Evolutionary conservation across 2,329 filamentous ascomycete genomes (phyloP).

Genomic region (Metarhizium brunneum): DNA sequence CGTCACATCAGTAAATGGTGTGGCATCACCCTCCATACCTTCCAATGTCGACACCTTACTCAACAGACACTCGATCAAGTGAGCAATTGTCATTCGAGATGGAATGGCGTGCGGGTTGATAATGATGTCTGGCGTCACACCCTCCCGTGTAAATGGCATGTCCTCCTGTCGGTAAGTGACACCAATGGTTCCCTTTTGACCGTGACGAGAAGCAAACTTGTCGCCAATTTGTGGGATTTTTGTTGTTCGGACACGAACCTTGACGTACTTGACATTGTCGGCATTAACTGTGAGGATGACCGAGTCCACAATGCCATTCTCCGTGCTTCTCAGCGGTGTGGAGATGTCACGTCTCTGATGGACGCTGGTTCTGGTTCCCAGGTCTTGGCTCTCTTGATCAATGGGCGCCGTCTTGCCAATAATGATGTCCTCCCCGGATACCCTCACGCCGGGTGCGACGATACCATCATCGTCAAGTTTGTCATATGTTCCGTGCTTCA

Average conservation of each 20-base stretch:
- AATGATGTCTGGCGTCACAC: conserved; percentile 88
- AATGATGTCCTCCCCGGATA: conserved; percentile 96
- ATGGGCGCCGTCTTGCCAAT: conserved; percentile 98
- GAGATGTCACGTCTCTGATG: conserved; percentile 95
- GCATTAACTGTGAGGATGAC: conserved; percentile 91
- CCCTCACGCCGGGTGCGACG: conserved; percentile 84
- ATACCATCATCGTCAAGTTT: conserved; percentile 97
- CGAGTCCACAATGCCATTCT: conserved; percentile 92
- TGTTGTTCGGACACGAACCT: conserved; percentile 92
- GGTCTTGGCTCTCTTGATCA: conserved; percentile 82
- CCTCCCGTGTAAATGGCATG: conserved; percentile 94
- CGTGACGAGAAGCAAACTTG: conserved; percentile 98
- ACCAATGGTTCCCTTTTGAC: conserved; percentile 98
- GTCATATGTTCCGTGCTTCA: conserved; percentile 94
- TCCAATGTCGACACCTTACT: conserved; percentile 92
- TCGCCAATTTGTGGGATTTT: conserved; percentile 98
- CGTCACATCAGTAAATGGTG: conserved; percentile 94
- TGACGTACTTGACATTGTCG: conserved; percentile 91
- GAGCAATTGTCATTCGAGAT: conserved; percentile 99
- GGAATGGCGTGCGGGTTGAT: conserved; percentile 99
- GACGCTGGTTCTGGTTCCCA: conserved; percentile 81
- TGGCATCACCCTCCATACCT: conserved; percentile 93
- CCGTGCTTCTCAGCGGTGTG: conserved; percentile 86
- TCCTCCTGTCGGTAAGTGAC: conserved; percentile 97
- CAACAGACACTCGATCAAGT: conserved; percentile 97